Evolutionary conservation across 352 stramenopile species (phyloP).

Genomic region (Globisporangium heterothallicum): DNA sequence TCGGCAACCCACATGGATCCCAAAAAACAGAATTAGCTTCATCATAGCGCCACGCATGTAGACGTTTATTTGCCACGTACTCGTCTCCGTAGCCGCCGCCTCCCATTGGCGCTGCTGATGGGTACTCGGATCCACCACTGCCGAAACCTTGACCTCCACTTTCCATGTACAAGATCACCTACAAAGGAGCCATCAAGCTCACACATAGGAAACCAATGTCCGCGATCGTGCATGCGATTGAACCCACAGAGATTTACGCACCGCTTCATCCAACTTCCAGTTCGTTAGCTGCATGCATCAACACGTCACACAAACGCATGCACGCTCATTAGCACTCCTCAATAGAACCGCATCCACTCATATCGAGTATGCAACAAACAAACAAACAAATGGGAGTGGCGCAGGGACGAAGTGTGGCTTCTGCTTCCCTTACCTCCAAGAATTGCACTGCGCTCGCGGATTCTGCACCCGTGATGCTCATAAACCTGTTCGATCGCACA

Average conservation of each 20-base stretch:
- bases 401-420: neutral
- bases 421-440: slow-evolving; percentile 45
- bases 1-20: neutral
- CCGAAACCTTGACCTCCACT: slow-evolving; percentile 42
- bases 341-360: neutral
- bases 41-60: neutral
- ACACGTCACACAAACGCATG: slow-evolving; percentile 3
- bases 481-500: slow-evolving; percentile 52
- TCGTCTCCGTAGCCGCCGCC: slow-evolving; percentile 29
- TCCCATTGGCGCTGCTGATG: slow-evolving; percentile 26
- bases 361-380: neutral
- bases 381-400: neutral
- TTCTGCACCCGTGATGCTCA: slow-evolving; percentile 80
- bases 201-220: neutral
- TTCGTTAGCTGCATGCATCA: slow-evolving; percentile 50
- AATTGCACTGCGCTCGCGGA: slow-evolving; percentile 60
- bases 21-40: neutral
- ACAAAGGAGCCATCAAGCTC: neutral
- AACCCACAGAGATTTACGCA: slow-evolving; percentile 18
- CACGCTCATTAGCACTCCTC: no score
- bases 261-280: slow-evolving; percentile 67
- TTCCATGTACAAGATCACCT: slow-evolving; percentile 85
- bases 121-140: slow-evolving; percentile 7
- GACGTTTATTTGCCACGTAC: slow-evolving; percentile 11
- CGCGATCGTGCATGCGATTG: neutral